Evolutionary conservation across 768 basidiomycete species (phyloP).

Genomic region (Galerina marginata): DNA sequence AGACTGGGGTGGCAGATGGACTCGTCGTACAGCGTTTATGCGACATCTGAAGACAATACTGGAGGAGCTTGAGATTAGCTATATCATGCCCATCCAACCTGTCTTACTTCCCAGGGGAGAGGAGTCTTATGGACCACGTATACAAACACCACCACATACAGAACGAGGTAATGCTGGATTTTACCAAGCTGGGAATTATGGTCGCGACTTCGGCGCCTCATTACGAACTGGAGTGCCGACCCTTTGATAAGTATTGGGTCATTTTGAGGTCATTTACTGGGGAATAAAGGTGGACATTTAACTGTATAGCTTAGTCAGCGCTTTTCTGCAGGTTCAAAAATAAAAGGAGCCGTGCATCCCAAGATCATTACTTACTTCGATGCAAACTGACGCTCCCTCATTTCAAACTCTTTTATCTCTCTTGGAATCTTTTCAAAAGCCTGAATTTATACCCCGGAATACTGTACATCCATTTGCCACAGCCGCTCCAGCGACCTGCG

Average conservation of each 20-base stretch:
- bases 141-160: conserved; percentile 21
- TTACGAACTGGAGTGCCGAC: conserved; percentile 25
- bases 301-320: background rate
- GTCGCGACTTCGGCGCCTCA: conserved; percentile 22
- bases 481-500: conserved; percentile 45
- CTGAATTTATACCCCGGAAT: conserved; percentile 40
- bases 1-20: conserved; percentile 85
- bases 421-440: conserved; percentile 45
- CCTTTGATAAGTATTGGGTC: conserved; percentile 2
- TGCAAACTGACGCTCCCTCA: conserved; percentile 5
- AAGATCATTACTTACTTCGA: background rate
- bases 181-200: conserved; percentile 28
- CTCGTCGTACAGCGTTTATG: conserved; percentile 78
- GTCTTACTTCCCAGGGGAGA: conserved; percentile 53
- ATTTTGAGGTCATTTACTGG: background rate
- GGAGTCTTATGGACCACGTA: conserved; percentile 7
- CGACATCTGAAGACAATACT: conserved; percentile 69
- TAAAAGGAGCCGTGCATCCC: no score
- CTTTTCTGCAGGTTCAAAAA: no score
- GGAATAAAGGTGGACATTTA: no score
- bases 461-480: conserved; percentile 51
- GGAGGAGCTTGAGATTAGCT: conserved; percentile 76
- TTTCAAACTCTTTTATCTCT: conserved; percentile 46
- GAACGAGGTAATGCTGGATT: conserved; percentile 32
- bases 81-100: conserved; percentile 76